phyloP scores from a whole-genome alignment of 2,329 filamentous ascomycete species.

The Xylariaceae sp. region DNA sequence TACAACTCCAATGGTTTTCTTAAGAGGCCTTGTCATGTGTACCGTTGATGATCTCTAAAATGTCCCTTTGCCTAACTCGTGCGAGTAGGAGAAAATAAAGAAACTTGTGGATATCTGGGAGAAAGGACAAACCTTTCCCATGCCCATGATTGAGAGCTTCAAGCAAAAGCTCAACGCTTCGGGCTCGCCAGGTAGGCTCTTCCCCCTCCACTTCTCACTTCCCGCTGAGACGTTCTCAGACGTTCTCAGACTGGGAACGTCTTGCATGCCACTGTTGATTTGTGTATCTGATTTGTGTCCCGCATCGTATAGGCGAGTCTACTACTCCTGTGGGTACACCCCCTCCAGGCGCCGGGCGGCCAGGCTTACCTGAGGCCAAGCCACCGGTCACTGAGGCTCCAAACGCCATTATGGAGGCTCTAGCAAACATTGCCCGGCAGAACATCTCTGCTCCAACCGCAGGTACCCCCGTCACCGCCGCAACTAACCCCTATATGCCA shows the following conservation, averaged over 20 bases:
- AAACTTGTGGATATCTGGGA: constrained; percentile 98
- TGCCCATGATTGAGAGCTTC: constrained; percentile 71
- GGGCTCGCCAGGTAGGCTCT: constrained; percentile 57
- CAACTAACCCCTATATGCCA: constrained; percentile 25
- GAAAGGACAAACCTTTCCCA: constrained; percentile 85
- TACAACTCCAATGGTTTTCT: constrained; percentile 1
- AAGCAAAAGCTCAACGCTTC: constrained; percentile 69
- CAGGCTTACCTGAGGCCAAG: constrained; percentile 30
- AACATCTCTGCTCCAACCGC: constrained; percentile 49
- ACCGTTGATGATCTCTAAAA: constrained; percentile 23
- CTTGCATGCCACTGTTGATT: constrained; percentile 9
- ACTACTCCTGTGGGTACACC: constrained; percentile 66
- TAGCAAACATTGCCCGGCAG: constrained; percentile 75
- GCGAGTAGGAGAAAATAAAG: constrained; percentile 82
- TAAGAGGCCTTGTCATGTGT: constrained; percentile 13
- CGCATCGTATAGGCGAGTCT: constrained; percentile 55
- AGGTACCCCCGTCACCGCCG: constrained; percentile 38
- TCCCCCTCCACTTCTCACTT: constrained; percentile 6
- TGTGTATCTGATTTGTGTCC: constrained; percentile 37
- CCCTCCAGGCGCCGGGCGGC: constrained; percentile 40
- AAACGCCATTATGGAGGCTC: constrained; percentile 66
- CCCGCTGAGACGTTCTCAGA: constrained; percentile 4
- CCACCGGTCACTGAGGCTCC: constrained; percentile 39
- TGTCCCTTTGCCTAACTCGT: constrained; percentile 40
- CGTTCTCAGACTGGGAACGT: constrained; percentile 5